phyloP scores from a whole-genome alignment of 2,329 filamentous ascomycete species.

The Stagonosporopsis vannaccii region DNA sequence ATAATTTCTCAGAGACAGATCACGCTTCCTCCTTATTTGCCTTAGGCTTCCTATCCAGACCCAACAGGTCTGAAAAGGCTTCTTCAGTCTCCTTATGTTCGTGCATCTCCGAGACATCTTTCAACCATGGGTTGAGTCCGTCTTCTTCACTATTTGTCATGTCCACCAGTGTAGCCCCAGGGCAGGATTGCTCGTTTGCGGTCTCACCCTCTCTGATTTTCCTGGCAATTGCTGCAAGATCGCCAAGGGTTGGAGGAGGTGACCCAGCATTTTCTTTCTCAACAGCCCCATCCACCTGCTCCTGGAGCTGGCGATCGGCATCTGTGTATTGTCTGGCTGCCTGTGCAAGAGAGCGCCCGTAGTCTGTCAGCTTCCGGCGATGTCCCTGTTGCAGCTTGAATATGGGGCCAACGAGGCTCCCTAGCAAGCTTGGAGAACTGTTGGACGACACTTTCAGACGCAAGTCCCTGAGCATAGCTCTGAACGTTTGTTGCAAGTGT shows the following conservation, averaged over 20 bases:
- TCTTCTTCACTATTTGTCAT: not conserved
- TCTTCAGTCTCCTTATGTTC: slow-evolving; percentile 1
- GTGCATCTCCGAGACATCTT: not conserved
- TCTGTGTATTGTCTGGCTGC: not conserved
- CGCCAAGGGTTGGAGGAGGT: not conserved
- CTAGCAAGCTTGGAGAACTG: slow-evolving; percentile 28
- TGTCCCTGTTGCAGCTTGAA: slow-evolving; percentile 25
- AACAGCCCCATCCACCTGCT: not conserved
- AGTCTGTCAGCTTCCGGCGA: slow-evolving; percentile 23
- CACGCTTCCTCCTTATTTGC: not conserved
- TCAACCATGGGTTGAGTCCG: slow-evolving; percentile 1
- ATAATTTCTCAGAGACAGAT: not conserved
- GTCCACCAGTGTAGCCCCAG: not conserved
- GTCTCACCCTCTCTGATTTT: slow-evolving; percentile 21
- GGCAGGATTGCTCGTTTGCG: not conserved
- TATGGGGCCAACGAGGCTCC: slow-evolving; percentile 27
- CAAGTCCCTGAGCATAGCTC: slow-evolving; percentile 24
- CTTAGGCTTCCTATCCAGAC: not conserved
- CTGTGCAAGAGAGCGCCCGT: slow-evolving; percentile 18
- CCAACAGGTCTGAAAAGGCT: not conserved
- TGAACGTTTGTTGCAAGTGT: slow-evolving; percentile 58
- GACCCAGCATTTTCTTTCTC: not conserved
- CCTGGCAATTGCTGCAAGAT: slow-evolving; percentile 23
- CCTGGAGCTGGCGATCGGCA: not conserved
- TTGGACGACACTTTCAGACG: slow-evolving; percentile 22